phyloP scores from a whole-genome alignment of 441 rosid species.

The Dalechampia spathulata region DNA sequence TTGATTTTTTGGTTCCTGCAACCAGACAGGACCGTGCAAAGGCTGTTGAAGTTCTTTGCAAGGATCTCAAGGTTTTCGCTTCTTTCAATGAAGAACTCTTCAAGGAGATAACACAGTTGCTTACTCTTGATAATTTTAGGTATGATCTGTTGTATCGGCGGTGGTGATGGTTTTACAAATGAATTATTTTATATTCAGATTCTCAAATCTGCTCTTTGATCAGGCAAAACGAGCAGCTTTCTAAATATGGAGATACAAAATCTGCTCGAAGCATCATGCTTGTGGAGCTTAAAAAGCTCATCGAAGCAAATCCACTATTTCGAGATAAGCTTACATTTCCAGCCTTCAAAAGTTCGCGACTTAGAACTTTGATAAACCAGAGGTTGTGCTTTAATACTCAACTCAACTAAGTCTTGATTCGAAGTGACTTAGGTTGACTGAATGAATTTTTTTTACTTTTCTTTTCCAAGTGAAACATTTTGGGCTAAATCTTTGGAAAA shows the following conservation, averaged over 20 bases:
- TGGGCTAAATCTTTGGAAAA: too few relatives aligned
- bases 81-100: constrained; percentile 55
- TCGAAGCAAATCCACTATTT: constrained; percentile 85
- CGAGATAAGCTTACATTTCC: constrained; percentile 81
- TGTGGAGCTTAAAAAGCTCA: constrained; percentile 75
- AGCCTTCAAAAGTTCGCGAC: constrained; percentile 59
- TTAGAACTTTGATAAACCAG: constrained; percentile 83
- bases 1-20: constrained; percentile 7
- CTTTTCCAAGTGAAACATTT: too few relatives aligned
- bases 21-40: constrained; percentile 44
- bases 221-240: constrained; percentile 93
- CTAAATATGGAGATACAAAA: constrained; percentile 88
- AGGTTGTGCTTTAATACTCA: constrained; percentile 38
- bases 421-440: too few relatives aligned
- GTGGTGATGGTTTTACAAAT: not conserved
- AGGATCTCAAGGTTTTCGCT: constrained; percentile 42
- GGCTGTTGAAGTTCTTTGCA: constrained; percentile 47
- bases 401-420: too few relatives aligned
- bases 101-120: constrained; percentile 45
- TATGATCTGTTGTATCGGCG: constrained; percentile 4
- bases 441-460: too few relatives aligned
- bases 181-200: not conserved
- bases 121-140: constrained; percentile 51
- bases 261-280: constrained; percentile 84
- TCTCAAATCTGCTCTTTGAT: not conserved